A percentile compares a stretch with the other conserved stretches of the same genome.
Evolutionary conservation across 495 filamentous ascomycete species (phyloP).

Genomic region (Patellaria atrata): DNA sequence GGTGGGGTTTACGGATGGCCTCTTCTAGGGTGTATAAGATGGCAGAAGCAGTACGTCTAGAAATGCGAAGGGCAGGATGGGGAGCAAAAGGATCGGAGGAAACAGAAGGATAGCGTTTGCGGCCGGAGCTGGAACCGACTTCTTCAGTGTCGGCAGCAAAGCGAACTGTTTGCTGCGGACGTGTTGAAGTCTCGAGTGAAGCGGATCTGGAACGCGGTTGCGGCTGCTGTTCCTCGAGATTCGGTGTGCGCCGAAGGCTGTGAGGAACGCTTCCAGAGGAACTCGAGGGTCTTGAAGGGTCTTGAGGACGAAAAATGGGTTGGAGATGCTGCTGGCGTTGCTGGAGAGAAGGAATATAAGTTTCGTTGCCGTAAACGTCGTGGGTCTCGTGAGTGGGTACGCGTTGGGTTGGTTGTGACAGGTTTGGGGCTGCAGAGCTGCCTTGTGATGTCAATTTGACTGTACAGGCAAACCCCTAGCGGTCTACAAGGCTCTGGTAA

Average conservation of each 20-base stretch:
- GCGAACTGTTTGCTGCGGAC: slow-evolving; percentile 21
- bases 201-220: slow-evolving; percentile 20
- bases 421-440: slow-evolving; percentile 13
- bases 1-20: slow-evolving; percentile 67
- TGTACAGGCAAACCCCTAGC: too few relatives aligned
- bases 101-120: slow-evolving; percentile 9
- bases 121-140: slow-evolving; percentile 18
- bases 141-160: slow-evolving; percentile 16
- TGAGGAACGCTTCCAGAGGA: slow-evolving; percentile 34
- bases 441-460: slow-evolving; percentile 19
- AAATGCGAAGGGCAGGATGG: slow-evolving; percentile 42
- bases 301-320: slow-evolving; percentile 19
- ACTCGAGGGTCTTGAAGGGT: slow-evolving; percentile 34
- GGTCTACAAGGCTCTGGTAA: too few relatives aligned
- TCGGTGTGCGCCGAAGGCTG: slow-evolving; percentile 37
- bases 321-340: slow-evolving; percentile 43
- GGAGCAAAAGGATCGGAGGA: slow-evolving; percentile 25
- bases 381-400: slow-evolving; percentile 40
- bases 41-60: slow-evolving; percentile 53
- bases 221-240: slow-evolving; percentile 27
- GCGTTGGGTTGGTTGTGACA: slow-evolving; percentile 15
- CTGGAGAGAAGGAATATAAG: slow-evolving; percentile 36
- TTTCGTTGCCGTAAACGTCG: slow-evolving; percentile 46
- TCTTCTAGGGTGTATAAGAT: slow-evolving; percentile 88
- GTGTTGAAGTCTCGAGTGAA: slow-evolving; percentile 24